Evolutionary conservation across 2,329 filamentous ascomycete species (phyloP), one percentile per base, ranked within the genome.

Genomic region (Hymenoscyphus fraxineus): DNA sequence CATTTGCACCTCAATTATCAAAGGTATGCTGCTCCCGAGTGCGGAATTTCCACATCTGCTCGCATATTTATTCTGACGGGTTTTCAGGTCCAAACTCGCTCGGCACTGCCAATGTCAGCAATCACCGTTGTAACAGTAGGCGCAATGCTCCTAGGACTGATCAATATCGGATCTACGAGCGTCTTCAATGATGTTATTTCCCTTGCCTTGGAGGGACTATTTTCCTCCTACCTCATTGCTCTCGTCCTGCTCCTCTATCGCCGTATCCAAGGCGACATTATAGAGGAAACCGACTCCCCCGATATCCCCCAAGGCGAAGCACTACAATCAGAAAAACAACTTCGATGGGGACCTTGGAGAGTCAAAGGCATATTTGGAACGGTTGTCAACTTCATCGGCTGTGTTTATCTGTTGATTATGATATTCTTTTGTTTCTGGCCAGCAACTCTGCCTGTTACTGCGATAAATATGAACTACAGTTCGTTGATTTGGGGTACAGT

Each of bases 101-200:
- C 58, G 10, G 16, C 19, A n/a, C 76, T 81, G 41, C 80, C 80
- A 0, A 69, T 80, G 41, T 76, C 76, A 63, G 72, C 79, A 6
- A 61, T 66, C 31, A 41, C 61, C 15, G 41, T 66, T 35, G 60
- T 63, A 22, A 62, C 56, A 22, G 32, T 55, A 10, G 56, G 61
- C 38, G 57, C 65, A 31, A 56, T 44, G 40, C 59, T 66, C 5
- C 59, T 66, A 31, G 61, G 62, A 35, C 63, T 66, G 54, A 83
- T 83, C 75, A 82, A 81, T 72, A 79, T 83, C 65, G 81, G 80
- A 41, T 82, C 78, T 10, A 72, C 77, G 1, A 78, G 77, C 1
- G 82, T 81, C 7, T 81, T 84, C 71, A 81, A 83, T 68, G 81
- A 79, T 62, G 78, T 83, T 64, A 77, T 80, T 13, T 82, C 80